Evolutionary conservation across 2,329 filamentous ascomycete species (phyloP).

Genomic region (Thermothelomyces thermophilus): DNA sequence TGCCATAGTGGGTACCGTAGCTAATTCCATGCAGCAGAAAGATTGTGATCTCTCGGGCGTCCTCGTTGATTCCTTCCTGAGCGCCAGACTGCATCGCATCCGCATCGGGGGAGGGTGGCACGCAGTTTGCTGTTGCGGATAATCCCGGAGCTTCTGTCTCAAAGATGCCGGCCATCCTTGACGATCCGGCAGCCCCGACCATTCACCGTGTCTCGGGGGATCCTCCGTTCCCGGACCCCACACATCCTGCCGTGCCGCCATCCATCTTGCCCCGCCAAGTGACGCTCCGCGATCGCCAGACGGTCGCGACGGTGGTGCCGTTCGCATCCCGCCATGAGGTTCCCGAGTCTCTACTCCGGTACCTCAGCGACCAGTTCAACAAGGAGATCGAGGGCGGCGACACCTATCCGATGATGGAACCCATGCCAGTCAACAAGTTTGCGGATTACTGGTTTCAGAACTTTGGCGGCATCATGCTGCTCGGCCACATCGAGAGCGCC

Average conservation of each 20-base stretch:
- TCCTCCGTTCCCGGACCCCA: slow-evolving; percentile 57
- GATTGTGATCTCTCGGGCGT: background rate
- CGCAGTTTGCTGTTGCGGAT: too few relatives aligned
- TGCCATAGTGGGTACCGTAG: background rate
- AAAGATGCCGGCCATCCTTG: slow-evolving; percentile 65
- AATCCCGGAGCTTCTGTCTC: too few relatives aligned
- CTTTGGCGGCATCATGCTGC: slow-evolving; percentile 80
- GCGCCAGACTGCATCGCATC: background rate
- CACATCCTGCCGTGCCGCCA: slow-evolving; percentile 56
- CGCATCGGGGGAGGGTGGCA: background rate
- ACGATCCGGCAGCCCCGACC: slow-evolving; percentile 65
- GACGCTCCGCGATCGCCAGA: slow-evolving; percentile 75
- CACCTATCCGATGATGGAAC: slow-evolving; percentile 81
- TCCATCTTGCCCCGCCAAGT: slow-evolving; percentile 69
- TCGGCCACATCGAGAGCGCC: slow-evolving; percentile 63
- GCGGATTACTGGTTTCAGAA: slow-evolving; percentile 85
- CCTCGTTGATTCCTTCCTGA: background rate
- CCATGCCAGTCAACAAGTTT: slow-evolving; percentile 68
- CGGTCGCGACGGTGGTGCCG: slow-evolving; percentile 75
- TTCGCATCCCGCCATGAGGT: slow-evolving; percentile 72
- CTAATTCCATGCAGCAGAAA: background rate
- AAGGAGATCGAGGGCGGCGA: slow-evolving; percentile 88
- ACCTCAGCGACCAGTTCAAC: slow-evolving; percentile 78
- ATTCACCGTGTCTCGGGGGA: slow-evolving; percentile 64
- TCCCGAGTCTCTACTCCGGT: slow-evolving; percentile 66